phyloP scores from a whole-genome alignment of 2,329 filamentous ascomycete genomes.

The Botrytis paeoniae region DNA sequence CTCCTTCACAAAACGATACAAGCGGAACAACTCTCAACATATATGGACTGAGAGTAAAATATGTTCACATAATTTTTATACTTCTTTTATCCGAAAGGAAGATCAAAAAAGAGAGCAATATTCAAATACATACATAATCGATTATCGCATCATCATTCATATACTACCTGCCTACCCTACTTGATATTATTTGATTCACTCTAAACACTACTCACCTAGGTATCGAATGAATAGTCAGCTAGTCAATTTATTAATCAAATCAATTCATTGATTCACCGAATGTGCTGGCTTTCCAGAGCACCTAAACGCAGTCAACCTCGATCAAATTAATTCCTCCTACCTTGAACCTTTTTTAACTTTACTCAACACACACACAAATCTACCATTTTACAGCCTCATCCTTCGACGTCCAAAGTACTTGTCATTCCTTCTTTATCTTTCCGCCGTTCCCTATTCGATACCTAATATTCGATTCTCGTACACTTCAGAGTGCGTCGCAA shows the following conservation, averaged over 20 bases:
- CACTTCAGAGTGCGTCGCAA: conserved; percentile 30
- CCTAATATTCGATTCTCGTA: conserved; percentile 18
- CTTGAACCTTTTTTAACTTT: background rate
- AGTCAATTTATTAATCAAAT: background rate
- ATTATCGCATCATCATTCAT: conserved; percentile 1
- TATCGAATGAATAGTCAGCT: background rate
- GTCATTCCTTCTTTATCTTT: conserved; percentile 17
- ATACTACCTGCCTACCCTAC: background rate
- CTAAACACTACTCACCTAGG: background rate
- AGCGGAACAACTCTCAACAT: background rate
- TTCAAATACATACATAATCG: background rate
- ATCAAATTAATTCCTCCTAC: conserved; percentile 11
- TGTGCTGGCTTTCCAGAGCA: conserved; percentile 22
- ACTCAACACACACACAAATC: background rate
- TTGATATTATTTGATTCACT: background rate
- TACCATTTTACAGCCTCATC: conserved; percentile 20
- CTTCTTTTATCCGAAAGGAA: background rate
- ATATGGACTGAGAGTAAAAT: background rate
- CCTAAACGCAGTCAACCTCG: conserved; percentile 17
- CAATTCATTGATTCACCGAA: conserved; percentile 17
- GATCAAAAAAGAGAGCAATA: background rate
- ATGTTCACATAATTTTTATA: background rate
- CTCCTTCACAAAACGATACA: background rate
- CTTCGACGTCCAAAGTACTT: conserved; percentile 7
- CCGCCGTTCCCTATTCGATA: conserved; percentile 1